Conservation (phyloP, 306 rosid genomes). For the Begonia masoniana region DNA sequence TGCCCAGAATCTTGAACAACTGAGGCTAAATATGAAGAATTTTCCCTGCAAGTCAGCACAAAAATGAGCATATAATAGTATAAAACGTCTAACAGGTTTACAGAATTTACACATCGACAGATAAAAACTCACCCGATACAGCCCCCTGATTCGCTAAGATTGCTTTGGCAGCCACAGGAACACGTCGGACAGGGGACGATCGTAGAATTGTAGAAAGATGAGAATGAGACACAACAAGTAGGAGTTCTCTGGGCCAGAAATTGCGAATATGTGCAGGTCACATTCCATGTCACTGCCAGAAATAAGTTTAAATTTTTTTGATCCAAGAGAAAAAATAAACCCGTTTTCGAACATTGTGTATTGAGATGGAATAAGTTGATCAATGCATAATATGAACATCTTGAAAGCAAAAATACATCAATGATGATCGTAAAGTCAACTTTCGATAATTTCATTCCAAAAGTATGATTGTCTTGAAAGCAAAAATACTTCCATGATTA, state of each 20-base stretch:
- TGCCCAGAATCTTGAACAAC: slow-evolving; percentile 20
- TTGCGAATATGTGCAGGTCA: slow-evolving; percentile 47
- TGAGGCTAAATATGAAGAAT: slow-evolving; percentile 22
- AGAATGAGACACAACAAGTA: slow-evolving; percentile 46
- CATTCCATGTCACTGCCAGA: slow-evolving; percentile 55
- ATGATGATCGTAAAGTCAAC: no score
- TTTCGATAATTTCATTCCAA: no score
- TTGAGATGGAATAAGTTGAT: no score
- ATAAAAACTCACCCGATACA: slow-evolving; percentile 31
- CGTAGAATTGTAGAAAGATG: slow-evolving; percentile 42
- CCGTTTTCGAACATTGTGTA: no score
- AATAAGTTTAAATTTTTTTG: no score
- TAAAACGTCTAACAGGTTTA: not conserved
- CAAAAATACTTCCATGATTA: no score
- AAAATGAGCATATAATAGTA: slow-evolving; percentile 7
- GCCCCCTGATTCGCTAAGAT: slow-evolving; percentile 15
- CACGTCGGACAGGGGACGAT: slow-evolving; percentile 38
- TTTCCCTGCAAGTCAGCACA: slow-evolving; percentile 20
- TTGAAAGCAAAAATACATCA: no score
- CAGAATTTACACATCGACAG: not conserved
- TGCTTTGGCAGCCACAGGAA: slow-evolving; percentile 43
- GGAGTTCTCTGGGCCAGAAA: slow-evolving; percentile 46
- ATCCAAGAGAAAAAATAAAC: no score
- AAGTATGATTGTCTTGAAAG: no score
- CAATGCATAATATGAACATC: no score